Base-by-base conservation (phyloP, 345 rosid genomes). In the Hibiscus syriacus region DNA sequence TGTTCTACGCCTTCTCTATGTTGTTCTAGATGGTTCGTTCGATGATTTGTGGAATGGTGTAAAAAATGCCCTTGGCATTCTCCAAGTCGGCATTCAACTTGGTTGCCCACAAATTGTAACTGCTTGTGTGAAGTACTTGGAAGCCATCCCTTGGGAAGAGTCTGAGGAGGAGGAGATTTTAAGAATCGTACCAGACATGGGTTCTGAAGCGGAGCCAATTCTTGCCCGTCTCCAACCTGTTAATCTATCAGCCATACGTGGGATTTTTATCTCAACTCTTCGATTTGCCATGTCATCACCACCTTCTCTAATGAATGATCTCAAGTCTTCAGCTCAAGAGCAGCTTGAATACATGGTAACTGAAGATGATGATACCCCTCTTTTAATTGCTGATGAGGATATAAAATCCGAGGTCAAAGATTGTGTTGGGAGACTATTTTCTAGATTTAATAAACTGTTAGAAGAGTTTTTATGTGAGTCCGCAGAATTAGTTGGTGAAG, bases 101-200 rank as follows among this genome's bases (percentile, higher is more conserved):
- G 85, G 72, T 23, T 87, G 95, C 67, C 86, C 84, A 10, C 74
- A 80, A 39, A 79, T 89, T 50, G 67, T 89, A 58, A 39, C 83
- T 67, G 88, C 87, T 74, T 90, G 96, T 75, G 90, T 81, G 25
- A 83, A 78, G 67, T 93, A 90, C 81, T 73, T 93, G 83, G 97
- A 90, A 85, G 96, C 98, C 62, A 90, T 93, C 66, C 95, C 97
- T 6, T 93, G 98, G 98, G 96, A 90, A 78, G 96, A 90, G 76
- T 79, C 80, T 5, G 97, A 90, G 79, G 97, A 93, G 78, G 97
- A 93, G 46, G 96, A 87, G 71, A 93, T 89, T 74, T 65, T 93
- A 46, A 73, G 74, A 81, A 84, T 82, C 55, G 74, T 89, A 72
- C 96, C 96, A 0, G 70, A 69, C 9, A 69, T 90, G 72, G 98